Evolutionary conservation across 805 yeast species (phyloP).

Genomic region (Tetrapisispora phaffii): DNA sequence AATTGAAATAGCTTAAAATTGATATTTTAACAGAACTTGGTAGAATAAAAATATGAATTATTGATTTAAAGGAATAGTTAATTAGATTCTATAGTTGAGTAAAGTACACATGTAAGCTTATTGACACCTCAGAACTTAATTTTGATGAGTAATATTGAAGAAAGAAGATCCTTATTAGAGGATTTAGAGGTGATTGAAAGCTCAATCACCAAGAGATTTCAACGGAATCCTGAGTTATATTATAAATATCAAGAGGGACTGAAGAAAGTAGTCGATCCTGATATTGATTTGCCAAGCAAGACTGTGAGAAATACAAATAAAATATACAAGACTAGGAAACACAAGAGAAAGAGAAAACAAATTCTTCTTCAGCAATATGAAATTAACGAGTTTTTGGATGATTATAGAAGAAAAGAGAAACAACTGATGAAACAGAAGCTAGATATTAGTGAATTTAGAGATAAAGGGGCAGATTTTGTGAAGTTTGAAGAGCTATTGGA

Average conservation of each 20-base stretch:
- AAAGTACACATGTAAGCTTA: neutral
- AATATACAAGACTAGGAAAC: slow-evolving; percentile 28
- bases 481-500: slow-evolving; percentile 33
- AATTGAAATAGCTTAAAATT: neutral
- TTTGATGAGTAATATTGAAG: slow-evolving; percentile 27
- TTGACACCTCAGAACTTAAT: too few species aligned
- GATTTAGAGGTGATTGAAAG: slow-evolving; percentile 65
- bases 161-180: slow-evolving; percentile 36
- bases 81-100: too few species aligned
- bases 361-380: slow-evolving; percentile 60
- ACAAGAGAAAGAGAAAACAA: slow-evolving; percentile 39
- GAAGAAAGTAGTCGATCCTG: neutral
- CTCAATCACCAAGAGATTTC: slow-evolving; percentile 53
- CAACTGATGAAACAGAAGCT: slow-evolving; percentile 2
- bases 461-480: slow-evolving; percentile 13
- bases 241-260: slow-evolving; percentile 23
- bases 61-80: neutral
- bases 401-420: slow-evolving; percentile 32
- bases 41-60: neutral
- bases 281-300: slow-evolving; percentile 1
- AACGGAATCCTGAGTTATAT: slow-evolving; percentile 49
- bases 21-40: neutral
- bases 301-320: slow-evolving; percentile 19
- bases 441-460: neutral
- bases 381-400: slow-evolving; percentile 39